Percentiles rank a stretch among this genome's conserved stretches.
phyloP scores from a whole-genome alignment of 139 green algal genomes.

The Picochlorum sp. region DNA sequence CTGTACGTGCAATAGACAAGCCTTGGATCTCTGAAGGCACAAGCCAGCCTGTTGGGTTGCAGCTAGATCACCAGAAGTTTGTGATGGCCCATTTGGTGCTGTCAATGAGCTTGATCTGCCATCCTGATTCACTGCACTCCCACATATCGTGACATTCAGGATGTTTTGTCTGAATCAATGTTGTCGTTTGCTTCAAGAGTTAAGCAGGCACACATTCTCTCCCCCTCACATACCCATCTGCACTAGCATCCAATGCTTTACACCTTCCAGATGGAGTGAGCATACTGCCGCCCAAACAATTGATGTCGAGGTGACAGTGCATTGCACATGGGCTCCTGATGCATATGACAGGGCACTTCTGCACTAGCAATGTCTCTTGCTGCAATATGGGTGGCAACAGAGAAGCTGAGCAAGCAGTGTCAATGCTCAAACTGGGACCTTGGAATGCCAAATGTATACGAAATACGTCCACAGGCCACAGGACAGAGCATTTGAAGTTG shows the following conservation, averaged over 20 bases:
- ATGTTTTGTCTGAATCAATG: neutral
- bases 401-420: constrained; percentile 67
- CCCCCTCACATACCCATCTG: constrained; percentile 72
- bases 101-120: constrained; percentile 73
- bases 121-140: constrained; percentile 52
- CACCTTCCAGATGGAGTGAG: constrained; percentile 57
- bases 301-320: constrained; percentile 28
- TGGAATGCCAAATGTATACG: constrained; percentile 59
- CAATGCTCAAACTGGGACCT: constrained; percentile 64
- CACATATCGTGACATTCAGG: neutral
- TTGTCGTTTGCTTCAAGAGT: constrained; percentile 4
- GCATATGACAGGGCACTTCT: constrained; percentile 18
- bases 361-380: constrained; percentile 7
- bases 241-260: constrained; percentile 55
- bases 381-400: constrained; percentile 46
- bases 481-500: constrained; percentile 45
- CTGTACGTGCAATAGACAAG: constrained; percentile 62
- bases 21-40: neutral
- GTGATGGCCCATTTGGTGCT: constrained; percentile 77
- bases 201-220: constrained; percentile 30
- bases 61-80: constrained; percentile 62
- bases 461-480: constrained; percentile 59
- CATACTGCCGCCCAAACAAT: constrained; percentile 54
- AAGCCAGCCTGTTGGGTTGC: constrained; percentile 30
- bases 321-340: constrained; percentile 35